Evolutionary conservation across 495 filamentous ascomycete genomes (phyloP).

Genomic region (Sordaria brevicollis): DNA sequence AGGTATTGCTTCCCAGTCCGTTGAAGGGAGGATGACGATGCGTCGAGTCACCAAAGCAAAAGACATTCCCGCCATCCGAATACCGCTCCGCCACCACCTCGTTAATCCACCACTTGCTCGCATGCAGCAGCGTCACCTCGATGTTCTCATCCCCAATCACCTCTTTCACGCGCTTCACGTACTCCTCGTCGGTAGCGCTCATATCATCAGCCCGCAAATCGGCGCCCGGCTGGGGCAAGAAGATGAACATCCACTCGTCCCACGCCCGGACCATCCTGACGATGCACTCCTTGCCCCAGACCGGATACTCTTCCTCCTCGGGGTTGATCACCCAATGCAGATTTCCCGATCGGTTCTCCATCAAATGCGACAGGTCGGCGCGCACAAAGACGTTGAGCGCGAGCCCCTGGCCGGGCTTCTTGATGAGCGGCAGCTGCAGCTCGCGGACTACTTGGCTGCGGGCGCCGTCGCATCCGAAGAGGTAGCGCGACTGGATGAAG

Average conservation of each 20-base stretch:
- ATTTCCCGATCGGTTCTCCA: constrained; percentile 40
- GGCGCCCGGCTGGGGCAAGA: constrained; percentile 21
- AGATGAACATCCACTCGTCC: constrained; percentile 38
- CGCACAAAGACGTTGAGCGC: constrained; percentile 44
- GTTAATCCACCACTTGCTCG: constrained; percentile 33
- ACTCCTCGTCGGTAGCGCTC: constrained; percentile 21
- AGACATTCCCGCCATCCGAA: constrained; percentile 27
- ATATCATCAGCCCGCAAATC: constrained; percentile 22
- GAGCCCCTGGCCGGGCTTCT: constrained; percentile 42
- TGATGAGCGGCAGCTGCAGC: constrained; percentile 36
- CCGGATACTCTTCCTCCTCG: constrained; percentile 20
- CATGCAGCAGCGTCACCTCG: constrained; percentile 23
- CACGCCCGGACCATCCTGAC: constrained; percentile 35
- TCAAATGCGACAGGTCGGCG: constrained; percentile 40
- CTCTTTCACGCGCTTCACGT: constrained; percentile 30
- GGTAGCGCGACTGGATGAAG: constrained; percentile 39
- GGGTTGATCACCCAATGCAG: constrained; percentile 43
- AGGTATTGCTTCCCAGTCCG: constrained; percentile 39
- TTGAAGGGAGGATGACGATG: constrained; percentile 39
- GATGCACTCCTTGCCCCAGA: constrained; percentile 24
- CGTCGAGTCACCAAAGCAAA: constrained; percentile 38
- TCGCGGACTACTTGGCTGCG: constrained; percentile 41
- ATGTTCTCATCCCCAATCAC: constrained; percentile 42
- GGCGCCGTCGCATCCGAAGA: constrained; percentile 50
- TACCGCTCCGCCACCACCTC: constrained; percentile 33